phyloP scores from a whole-genome alignment of 306 rosid genomes.

The Acmispon strigosus region DNA sequence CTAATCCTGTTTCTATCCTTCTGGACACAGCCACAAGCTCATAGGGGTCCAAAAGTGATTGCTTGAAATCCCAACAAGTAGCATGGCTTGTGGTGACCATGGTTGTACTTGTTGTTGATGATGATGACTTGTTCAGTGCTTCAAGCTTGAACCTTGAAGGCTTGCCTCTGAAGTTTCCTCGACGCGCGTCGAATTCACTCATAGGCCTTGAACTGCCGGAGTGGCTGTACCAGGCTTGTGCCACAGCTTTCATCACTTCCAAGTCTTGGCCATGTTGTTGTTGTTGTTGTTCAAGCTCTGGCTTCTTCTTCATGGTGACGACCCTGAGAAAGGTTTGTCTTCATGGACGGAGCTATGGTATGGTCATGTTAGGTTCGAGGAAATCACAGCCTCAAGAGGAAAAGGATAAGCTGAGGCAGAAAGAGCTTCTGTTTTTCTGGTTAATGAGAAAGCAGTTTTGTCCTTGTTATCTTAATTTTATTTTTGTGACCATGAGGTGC shows the following conservation, averaged over 20 bases:
- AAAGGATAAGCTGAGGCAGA: slow-evolving; percentile 26
- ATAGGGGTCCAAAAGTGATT: slow-evolving; percentile 87
- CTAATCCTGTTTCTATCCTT: slow-evolving; percentile 58
- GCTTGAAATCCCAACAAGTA: slow-evolving; percentile 57
- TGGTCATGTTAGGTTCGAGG: slow-evolving; percentile 21
- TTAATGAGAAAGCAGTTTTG: not conserved
- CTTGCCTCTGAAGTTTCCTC: slow-evolving; percentile 38
- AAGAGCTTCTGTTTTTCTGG: not conserved
- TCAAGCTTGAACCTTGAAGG: slow-evolving; percentile 69
- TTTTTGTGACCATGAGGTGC: slow-evolving; percentile 13
- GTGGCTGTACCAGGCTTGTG: slow-evolving; percentile 79
- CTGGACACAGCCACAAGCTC: slow-evolving; percentile 75
- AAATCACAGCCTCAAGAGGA: slow-evolving; percentile 39
- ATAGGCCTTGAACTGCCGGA: slow-evolving; percentile 43
- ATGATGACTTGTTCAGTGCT: slow-evolving; percentile 22
- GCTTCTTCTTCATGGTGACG: slow-evolving; percentile 47
- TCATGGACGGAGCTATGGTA: slow-evolving; percentile 26
- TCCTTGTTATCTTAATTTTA: slow-evolving; percentile 21
- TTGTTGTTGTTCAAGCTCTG: slow-evolving; percentile 10
- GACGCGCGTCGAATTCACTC: slow-evolving; percentile 51
- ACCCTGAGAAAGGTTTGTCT: not conserved
- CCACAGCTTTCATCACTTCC: slow-evolving; percentile 84
- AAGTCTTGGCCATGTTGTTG: slow-evolving; percentile 17
- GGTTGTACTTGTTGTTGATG: not conserved
- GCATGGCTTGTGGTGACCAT: not conserved